Base-by-base conservation (phyloP, 1,284 basidiomycete genomes). In the Naganishia liquefaciens region DNA sequence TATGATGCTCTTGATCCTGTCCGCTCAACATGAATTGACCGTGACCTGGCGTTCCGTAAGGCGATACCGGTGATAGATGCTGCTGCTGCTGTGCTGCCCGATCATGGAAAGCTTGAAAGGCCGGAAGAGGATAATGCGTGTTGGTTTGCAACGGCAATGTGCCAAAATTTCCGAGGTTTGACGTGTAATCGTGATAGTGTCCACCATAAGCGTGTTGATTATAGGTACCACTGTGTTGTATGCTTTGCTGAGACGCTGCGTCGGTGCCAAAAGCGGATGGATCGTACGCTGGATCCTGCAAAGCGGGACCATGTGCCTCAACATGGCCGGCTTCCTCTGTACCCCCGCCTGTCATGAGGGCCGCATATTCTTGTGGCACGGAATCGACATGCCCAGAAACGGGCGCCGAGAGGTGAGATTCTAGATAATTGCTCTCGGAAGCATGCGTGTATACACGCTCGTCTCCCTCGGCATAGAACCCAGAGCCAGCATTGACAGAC, bases 281-380 rank as follows among this genome's bases (percentile, higher is more conserved):
- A n/a, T 60, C 57, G 13, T 60, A 60, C 2, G 57, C 57, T 9
- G 57, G 57, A 28, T 60, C 57, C n/a, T 60, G 57, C 19, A 60
- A 49, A 13, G 57, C 57, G 10, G 57, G 57, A 6, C 46, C 57
- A 17, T 50, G 46, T 13, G 57, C 33, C 19, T 60, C 57, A 2
- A 37, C 5, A 27, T 60, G 57, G n/a, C 23, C 42, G n/a, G 46
- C 46, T 33, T 47, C 57, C 40, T 60, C 57, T 3, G 46, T 37
- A 10, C 47, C 57, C 5, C 46, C 46, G 28, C 57, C 57, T 6
- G 57, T 60, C 49, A 65, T 60, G 25, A 65, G 30, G 1, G 64
- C 64, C 28, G 64, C 53, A 40, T 65, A 65, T 17, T 65, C 64
- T 44, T 60, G 64, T 2, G 57, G 57, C 9, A 60, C 57, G 28